These are phyloP conservation scores for Priceomyces haplophilus DNA, from an alignment of 805 yeast genomes.

Conservation along the genomic window DNA sequence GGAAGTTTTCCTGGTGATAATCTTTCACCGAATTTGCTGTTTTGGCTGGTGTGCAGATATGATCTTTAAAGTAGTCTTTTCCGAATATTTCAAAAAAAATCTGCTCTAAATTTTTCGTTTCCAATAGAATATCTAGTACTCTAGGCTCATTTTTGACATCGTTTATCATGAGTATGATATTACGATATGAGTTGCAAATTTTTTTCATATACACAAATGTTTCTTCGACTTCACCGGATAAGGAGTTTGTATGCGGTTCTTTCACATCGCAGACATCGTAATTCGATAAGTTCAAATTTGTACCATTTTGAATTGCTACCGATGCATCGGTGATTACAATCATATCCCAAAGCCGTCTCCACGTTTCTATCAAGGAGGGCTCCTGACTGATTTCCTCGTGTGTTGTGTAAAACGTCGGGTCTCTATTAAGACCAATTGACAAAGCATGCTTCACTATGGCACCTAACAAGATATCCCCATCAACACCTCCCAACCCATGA, in stretches of 20 bases:
- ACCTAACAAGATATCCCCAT: conserved; percentile 37
- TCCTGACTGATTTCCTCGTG: conserved; percentile 30
- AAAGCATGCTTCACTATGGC: conserved; percentile 36
- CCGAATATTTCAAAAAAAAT: conserved; percentile 37
- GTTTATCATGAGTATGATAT: conserved; percentile 23
- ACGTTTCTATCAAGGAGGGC: conserved; percentile 22
- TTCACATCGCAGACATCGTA: conserved; percentile 34
- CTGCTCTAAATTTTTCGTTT: conserved; percentile 35
- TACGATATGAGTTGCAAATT: conserved; percentile 28
- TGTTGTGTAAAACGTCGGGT: conserved; percentile 30
- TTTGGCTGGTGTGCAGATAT: conserved; percentile 32
- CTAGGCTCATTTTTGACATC: conserved; percentile 30
- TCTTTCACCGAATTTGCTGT: conserved; percentile 14
- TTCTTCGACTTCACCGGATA: conserved; percentile 14
- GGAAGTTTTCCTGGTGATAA: conserved; percentile 22
- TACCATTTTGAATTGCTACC: conserved; percentile 32
- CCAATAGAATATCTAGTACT: conserved; percentile 32
- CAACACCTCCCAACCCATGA: conserved; percentile 40
- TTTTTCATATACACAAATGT: conserved; percentile 11
- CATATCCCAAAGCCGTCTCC: conserved; percentile 39
- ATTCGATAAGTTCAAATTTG: conserved; percentile 23
- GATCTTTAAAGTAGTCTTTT: conserved; percentile 39
- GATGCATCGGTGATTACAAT: conserved; percentile 29
- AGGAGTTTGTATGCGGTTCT: conserved; percentile 18
- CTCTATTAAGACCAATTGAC: conserved; percentile 40